A percentile compares a stretch with the other conserved stretches of the same genome.
These are phyloP conservation scores for Sesbania bispinosa DNA, from an alignment of 306 rosid species.

Conservation along the genomic window DNA sequence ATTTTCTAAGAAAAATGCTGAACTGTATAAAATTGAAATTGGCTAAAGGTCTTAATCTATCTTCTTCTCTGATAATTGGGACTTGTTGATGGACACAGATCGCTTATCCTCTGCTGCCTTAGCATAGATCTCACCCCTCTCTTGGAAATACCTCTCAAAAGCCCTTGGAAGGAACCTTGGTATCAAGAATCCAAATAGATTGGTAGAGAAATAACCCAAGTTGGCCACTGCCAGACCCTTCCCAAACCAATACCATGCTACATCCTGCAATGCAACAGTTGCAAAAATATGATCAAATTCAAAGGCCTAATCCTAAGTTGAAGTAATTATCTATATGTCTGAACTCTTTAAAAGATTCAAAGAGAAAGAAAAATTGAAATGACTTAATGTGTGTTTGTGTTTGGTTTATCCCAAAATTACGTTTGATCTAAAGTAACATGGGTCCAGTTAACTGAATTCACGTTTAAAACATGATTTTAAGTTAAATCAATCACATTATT, in stretches of 20 bases:
- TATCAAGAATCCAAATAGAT: constrained; percentile 65
- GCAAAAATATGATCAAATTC: too few species aligned
- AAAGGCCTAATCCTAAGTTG: too few species aligned
- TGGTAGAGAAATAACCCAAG: constrained; percentile 52
- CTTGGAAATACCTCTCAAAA: constrained; percentile 63
- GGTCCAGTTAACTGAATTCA: too few species aligned
- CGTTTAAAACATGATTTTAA: too few species aligned
- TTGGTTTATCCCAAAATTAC: too few species aligned
- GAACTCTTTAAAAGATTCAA: too few species aligned
- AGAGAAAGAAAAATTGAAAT: too few species aligned
- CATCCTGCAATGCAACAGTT: constrained; percentile 41
- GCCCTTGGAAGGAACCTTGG: constrained; percentile 83
- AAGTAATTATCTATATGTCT: too few species aligned
- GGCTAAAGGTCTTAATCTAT: constrained; percentile 6
- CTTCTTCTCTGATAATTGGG: constrained; percentile 34
- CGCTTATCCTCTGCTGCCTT: constrained; percentile 59
- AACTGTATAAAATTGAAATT: constrained; percentile 1
- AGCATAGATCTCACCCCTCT: constrained; percentile 49
- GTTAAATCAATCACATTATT: too few species aligned
- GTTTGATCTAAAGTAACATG: too few species aligned
- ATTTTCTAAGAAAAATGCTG: background rate
- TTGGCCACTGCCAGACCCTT: constrained; percentile 55
- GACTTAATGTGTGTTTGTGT: too few species aligned
- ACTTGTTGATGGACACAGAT: constrained; percentile 16
- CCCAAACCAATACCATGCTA: constrained; percentile 79